Conservation (phyloP, 257 asterid species). For the Rauvolfia tetraphylla region DNA sequence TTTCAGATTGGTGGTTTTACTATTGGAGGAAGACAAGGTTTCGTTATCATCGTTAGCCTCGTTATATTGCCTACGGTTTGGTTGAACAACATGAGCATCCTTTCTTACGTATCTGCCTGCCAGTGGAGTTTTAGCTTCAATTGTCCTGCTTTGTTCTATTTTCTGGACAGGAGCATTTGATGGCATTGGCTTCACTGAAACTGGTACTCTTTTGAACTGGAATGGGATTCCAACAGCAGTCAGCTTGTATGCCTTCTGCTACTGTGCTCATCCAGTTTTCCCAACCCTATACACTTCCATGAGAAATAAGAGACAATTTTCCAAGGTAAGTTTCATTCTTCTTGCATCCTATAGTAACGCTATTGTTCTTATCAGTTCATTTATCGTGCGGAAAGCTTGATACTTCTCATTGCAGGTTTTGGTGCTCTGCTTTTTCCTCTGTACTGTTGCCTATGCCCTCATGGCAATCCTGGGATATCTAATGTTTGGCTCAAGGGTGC, state of each 20-base stretch:
- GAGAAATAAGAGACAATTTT: conserved; percentile 64
- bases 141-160: conserved; percentile 55
- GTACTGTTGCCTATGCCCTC: conserved; percentile 59
- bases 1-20: conserved; percentile 31
- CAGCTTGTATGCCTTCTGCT: conserved; percentile 81
- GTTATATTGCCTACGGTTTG: conserved; percentile 65
- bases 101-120: conserved; percentile 89
- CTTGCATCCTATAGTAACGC: background rate
- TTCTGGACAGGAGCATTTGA: conserved; percentile 60
- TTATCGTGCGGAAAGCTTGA: background rate
- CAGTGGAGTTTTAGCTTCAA: conserved; percentile 69
- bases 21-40: conserved; percentile 47
- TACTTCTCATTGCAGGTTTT: conserved; percentile 52
- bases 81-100: conserved; percentile 66
- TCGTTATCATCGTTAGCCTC: conserved; percentile 56
- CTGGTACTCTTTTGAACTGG: conserved; percentile 38
- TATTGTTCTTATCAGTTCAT: background rate
- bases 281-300: conserved; percentile 85
- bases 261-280: conserved; percentile 95
- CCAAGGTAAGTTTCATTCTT: conserved; percentile 44
- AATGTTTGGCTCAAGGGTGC: conserved; percentile 64
- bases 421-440: conserved; percentile 54
- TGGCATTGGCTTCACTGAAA: conserved; percentile 55
- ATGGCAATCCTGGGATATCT: conserved; percentile 68
- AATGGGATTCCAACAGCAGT: conserved; percentile 68